phyloP scores from a whole-genome alignment of 306 rosid genomes.

The Cicer yamashitae region DNA sequence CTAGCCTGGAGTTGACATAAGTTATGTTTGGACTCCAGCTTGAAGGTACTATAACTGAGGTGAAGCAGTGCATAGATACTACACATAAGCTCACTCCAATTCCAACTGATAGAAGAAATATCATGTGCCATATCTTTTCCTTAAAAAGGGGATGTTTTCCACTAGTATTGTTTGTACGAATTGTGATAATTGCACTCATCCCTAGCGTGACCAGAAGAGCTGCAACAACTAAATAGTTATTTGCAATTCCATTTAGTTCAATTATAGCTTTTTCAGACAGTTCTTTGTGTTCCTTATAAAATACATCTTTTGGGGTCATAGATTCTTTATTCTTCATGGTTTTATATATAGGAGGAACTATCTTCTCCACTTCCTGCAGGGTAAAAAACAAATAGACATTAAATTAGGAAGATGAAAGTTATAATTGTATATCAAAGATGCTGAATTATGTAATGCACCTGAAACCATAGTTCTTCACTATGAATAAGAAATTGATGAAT shows the following conservation, averaged over 20 bases:
- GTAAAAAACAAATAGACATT: background rate
- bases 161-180: background rate
- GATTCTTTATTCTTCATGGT: background rate
- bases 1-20: background rate
- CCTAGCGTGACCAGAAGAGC: constrained; percentile 11
- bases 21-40: background rate
- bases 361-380: constrained; percentile 37
- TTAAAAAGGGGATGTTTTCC: background rate
- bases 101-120: constrained; percentile 13
- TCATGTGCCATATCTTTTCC: background rate
- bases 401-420: background rate
- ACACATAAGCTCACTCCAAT: background rate
- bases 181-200: background rate
- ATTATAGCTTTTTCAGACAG: background rate
- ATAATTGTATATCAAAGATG: too few relatives aligned
- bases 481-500: background rate
- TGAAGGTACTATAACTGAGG: constrained; percentile 19
- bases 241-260: background rate
- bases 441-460: background rate
- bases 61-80: background rate
- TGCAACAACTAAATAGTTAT: constrained; percentile 23
- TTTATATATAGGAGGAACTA: background rate
- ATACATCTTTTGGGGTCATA: constrained; percentile 13
- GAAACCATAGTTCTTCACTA: constrained; percentile 22
- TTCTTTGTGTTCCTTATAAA: background rate